Conservation (phyloP, 257 asterid species). For the Solanum tarijense region DNA sequence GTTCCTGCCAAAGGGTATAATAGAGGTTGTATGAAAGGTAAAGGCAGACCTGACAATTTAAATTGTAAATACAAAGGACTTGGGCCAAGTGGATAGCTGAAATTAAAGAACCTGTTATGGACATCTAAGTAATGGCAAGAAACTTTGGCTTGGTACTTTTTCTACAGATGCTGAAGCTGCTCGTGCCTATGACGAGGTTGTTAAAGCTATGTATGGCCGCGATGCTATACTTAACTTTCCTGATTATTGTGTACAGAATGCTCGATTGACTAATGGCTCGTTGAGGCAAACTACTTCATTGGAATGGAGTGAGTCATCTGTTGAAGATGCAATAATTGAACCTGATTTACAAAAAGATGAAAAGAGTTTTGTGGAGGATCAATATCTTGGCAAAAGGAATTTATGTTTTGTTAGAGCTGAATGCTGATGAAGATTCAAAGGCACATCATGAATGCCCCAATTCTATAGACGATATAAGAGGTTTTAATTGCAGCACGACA, state of each 20-base stretch:
- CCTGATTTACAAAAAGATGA: not conserved
- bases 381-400: not conserved
- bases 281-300: not conserved
- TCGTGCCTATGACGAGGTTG: constrained; percentile 17
- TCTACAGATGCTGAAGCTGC: constrained; percentile 18
- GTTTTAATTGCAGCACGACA: not conserved
- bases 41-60: constrained; percentile 24
- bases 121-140: not conserved
- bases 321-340: not conserved
- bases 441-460: not conserved
- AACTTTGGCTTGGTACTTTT: constrained; percentile 25
- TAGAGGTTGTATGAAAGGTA: constrained; percentile 17
- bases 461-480: not conserved
- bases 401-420: not conserved
- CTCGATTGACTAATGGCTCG: not conserved
- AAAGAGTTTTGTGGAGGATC: not conserved
- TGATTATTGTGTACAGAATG: not conserved
- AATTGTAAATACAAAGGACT: constrained; percentile 11
- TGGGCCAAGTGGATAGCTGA: constrained; percentile 30
- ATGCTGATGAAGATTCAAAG: not conserved
- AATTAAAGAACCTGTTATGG: constrained; percentile 13
- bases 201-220: constrained; percentile 8
- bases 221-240: constrained; percentile 19
- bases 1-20: constrained; percentile 4
- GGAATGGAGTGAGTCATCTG: not conserved